phyloP scores from a whole-genome alignment of 331 rosid species.

The Acacia pycnantha region DNA sequence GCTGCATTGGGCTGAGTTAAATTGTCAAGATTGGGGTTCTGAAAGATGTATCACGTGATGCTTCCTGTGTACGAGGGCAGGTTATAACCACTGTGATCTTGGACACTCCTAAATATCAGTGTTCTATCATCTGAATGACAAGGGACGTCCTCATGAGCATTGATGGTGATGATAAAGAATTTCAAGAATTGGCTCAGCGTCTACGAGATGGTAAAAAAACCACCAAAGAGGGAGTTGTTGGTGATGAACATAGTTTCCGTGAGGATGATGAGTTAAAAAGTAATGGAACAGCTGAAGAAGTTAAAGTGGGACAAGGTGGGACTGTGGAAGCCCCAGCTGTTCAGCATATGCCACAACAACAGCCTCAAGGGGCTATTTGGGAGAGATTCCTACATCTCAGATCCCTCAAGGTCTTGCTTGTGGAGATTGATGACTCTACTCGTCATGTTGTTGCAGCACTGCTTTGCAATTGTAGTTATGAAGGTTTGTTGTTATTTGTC shows the following conservation, averaged over 20 bases:
- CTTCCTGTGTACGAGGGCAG: constrained; percentile 42
- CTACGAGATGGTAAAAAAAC: constrained; percentile 43
- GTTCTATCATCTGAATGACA: constrained; percentile 42
- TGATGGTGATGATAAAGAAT: constrained; percentile 45
- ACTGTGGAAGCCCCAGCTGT: constrained; percentile 42
- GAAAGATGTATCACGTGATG: constrained; percentile 36
- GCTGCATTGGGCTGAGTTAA: constrained; percentile 26
- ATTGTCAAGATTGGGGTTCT: constrained; percentile 17
- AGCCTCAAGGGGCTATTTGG: constrained; percentile 80
- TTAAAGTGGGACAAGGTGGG: constrained; percentile 45
- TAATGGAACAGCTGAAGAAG: constrained; percentile 44
- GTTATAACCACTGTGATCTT: constrained; percentile 35
- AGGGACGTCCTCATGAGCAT: constrained; percentile 59
- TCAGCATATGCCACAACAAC: constrained; percentile 49
- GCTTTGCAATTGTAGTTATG: constrained; percentile 95
- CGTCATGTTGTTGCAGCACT: constrained; percentile 87
- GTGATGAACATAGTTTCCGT: constrained; percentile 31
- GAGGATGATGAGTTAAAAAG: constrained; percentile 51
- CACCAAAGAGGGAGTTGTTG: constrained; percentile 33
- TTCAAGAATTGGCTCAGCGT: constrained; percentile 34
- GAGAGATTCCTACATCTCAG: constrained; percentile 84
- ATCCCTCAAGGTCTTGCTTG: constrained; percentile 85
- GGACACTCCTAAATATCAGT: constrained; percentile 27
- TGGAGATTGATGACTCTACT: constrained; percentile 82
- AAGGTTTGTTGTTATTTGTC: constrained; percentile 55